phyloP scores from a whole-genome alignment of 352 stramenopile species.

The Phytophthora cactorum region DNA sequence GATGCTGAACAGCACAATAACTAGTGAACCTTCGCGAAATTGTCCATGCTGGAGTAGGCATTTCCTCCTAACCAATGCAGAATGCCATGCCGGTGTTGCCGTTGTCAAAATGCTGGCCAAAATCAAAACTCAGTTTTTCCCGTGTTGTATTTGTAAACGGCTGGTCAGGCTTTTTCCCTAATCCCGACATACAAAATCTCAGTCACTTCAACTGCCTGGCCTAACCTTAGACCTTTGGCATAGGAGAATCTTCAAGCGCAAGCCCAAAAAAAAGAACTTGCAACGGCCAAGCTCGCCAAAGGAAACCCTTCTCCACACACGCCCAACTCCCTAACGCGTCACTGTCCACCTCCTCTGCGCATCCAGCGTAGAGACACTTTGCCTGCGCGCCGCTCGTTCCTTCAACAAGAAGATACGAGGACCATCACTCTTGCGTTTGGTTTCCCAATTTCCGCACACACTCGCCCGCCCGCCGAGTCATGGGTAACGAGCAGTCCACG shows the following conservation, averaged over 20 bases:
- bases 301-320: conserved; percentile 1
- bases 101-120: neutral
- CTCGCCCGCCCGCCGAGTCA: conserved; percentile 10
- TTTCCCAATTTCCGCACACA: conserved; percentile 13
- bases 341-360: neutral
- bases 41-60: no score
- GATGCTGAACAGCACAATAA: no score
- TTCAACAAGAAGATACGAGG: conserved; percentile 18
- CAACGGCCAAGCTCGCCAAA: neutral
- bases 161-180: conserved; percentile 6
- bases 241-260: conserved; percentile 9
- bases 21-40: no score
- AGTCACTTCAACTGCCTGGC: conserved; percentile 12
- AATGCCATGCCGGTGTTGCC: neutral
- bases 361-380: neutral
- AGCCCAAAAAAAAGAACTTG: conserved; percentile 16
- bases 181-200: conserved; percentile 8
- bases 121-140: neutral
- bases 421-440: conserved; percentile 36
- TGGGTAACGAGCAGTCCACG: conserved; percentile 70
- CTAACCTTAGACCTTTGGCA: neutral
- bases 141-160: conserved; percentile 1
- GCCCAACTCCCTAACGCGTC: neutral
- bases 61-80: neutral
- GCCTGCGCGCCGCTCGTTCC: conserved; percentile 1